Base-by-base conservation (phyloP, 148 eudicot genomes). In the Cornus controversa region DNA sequence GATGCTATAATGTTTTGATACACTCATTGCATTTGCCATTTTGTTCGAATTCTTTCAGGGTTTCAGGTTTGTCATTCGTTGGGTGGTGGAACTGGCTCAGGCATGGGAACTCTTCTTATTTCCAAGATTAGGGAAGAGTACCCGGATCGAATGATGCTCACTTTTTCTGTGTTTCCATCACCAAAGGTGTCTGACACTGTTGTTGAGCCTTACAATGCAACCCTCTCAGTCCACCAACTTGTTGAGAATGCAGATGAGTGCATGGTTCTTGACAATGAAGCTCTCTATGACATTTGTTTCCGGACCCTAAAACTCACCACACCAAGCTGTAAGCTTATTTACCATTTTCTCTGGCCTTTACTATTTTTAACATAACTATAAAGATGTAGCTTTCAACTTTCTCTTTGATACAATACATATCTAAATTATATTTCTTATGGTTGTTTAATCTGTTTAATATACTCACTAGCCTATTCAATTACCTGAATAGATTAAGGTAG, bases 121-220 rank as follows among this genome's bases (percentile, higher is more conserved):
- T 69, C 71, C 71, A 69, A 69, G 50, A 69, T 69, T 11, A 69
- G 71, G 22, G 71, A 69, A 37, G 71, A 69, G 71, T 69, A 69
- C 31, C 71, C 71, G 0, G 71, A 69, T 5, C 23, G 71, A 20
- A 69, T 69, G 71, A 69, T 69, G 71, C 71, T 69, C 50, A 69
- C 71, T 18, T 69, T 69, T 24, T 69, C 71, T 22, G 71, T 69
- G 15, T 69, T 69, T 22, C 71, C 71, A 20, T 69, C 71, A 37
- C 71, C 71, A 36, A 69, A 69, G 71, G 71, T 69, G 25, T 69
- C 71, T 69, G 71, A 69, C 26, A 69, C 71, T 69, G 71, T 69
- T n/a, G 71, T 69, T 34, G 71, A 69, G 8, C 71, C 71, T 37
- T 69, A 69, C 53, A 69, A 69, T 14, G 71, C 71, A 36, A 69